Conservation (phyloP, 139 green algal species). For the Volvox africanus region DNA sequence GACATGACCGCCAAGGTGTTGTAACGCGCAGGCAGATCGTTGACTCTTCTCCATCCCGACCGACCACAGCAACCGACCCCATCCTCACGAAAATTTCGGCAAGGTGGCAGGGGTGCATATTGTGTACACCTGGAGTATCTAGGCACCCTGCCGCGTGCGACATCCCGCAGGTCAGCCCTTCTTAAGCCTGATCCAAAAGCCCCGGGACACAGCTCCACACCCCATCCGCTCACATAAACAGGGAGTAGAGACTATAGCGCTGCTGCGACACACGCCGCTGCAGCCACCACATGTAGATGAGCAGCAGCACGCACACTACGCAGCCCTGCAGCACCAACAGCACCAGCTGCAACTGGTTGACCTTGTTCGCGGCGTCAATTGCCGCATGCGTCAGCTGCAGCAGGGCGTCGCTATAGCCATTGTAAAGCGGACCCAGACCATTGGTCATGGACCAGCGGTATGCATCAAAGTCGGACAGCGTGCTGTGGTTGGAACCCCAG, state of each 20-base stretch:
- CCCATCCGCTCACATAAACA: slow-evolving; percentile 32
- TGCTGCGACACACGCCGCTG: slow-evolving; percentile 43
- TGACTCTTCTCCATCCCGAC: too few species aligned
- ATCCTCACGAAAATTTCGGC: too few species aligned
- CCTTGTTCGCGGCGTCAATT: not conserved
- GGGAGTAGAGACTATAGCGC: slow-evolving; percentile 34
- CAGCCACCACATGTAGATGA: slow-evolving; percentile 49
- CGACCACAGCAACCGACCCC: too few species aligned
- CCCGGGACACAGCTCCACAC: not conserved
- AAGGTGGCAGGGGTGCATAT: too few species aligned
- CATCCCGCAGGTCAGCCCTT: too few species aligned
- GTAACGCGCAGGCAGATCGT: too few species aligned
- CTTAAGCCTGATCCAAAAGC: not conserved
- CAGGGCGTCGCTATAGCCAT: slow-evolving; percentile 20
- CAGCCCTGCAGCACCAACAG: slow-evolving; percentile 36
- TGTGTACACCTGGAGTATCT: too few species aligned
- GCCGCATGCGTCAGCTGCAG: slow-evolving; percentile 6
- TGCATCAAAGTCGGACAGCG: slow-evolving; percentile 4
- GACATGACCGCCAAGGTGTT: too few species aligned
- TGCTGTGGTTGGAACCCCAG: slow-evolving; percentile 8
- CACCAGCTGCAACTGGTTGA: slow-evolving; percentile 37
- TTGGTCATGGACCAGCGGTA: slow-evolving; percentile 36
- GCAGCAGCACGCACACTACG: slow-evolving; percentile 16
- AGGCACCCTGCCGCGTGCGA: too few species aligned
- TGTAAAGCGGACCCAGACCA: not conserved